Base-by-base conservation (phyloP, 2,329 filamentous ascomycete genomes). In the Xylariaceae sp. region DNA sequence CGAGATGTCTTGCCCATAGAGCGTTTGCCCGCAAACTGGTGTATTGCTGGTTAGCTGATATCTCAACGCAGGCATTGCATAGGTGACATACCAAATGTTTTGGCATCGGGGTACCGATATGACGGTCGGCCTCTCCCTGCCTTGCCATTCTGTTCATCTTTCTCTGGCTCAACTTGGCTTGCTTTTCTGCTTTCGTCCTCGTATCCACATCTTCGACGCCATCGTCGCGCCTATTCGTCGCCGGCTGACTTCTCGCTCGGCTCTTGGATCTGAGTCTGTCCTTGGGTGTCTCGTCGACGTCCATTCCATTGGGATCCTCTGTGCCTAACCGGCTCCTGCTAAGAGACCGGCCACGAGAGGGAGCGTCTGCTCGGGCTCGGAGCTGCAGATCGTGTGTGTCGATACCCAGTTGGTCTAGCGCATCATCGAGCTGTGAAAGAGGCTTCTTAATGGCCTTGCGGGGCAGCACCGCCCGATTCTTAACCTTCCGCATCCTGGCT, bases 101-200 rank as follows among this genome's bases (percentile, higher is more conserved):
- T 49, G 83, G 80, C 67, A 95, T 69, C 39, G 87, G 78, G 29
- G 87, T 86, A 42, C 83, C 83, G 48, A 82, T 81, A 70, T 97
- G 91, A 63, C 94, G 82, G 76, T 98, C 93, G 48, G 85, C 90
- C 73, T 98, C 93, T 75, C 93, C 93, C 76, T 94, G 88, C 66
- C 90, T 83, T 34, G 93, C 93, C 85, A 94, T 93, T 52, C 91
- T 81, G 74, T 98, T 98, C 89, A 94, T 96, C 80, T 89, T 91
- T 78, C 91, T 89, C 83, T 98, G 94, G 58, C 83, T 78, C 63
- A 98, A 71, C 78, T 95, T 97, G 62, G 82, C 78, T 63, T 94
- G 73, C 59, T 85, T 83, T 66, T 95, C 90, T 29, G 88, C 89
- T 78, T 91, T 94, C 45, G 74, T 76, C 52, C 87, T 79, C 37